phyloP scores from a whole-genome alignment of 805 yeast genomes.

The Candida silvicultrix region DNA sequence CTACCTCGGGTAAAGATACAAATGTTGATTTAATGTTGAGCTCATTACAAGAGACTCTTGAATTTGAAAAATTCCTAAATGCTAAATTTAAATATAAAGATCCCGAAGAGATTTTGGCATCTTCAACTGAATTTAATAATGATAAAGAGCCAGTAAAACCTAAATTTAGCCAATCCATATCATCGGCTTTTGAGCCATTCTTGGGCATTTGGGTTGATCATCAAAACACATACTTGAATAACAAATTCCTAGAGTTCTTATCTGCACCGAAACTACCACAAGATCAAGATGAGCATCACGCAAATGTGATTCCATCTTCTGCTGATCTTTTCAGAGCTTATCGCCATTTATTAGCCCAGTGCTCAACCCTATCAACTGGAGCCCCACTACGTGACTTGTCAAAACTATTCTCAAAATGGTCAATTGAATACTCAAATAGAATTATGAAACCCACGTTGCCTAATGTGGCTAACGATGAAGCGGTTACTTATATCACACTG shows the following conservation, averaged over 20 bases:
- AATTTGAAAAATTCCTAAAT: slow-evolving; percentile 73
- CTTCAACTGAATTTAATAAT: slow-evolving; percentile 1
- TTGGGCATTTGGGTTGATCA: slow-evolving; percentile 79
- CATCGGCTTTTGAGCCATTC: slow-evolving; percentile 78
- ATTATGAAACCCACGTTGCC: slow-evolving; percentile 47
- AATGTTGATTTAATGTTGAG: slow-evolving; percentile 62
- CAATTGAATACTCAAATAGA: slow-evolving; percentile 49
- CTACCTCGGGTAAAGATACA: slow-evolving; percentile 33
- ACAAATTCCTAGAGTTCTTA: slow-evolving; percentile 59
- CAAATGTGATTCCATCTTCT: slow-evolving; percentile 76
- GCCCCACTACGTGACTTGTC: slow-evolving; percentile 38
- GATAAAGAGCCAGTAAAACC: slow-evolving; percentile 19
- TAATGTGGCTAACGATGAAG: slow-evolving; percentile 44
- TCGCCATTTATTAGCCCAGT: slow-evolving; percentile 65
- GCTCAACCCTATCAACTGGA: slow-evolving; percentile 47
- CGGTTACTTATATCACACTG: slow-evolving; percentile 60
- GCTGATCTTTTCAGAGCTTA: slow-evolving; percentile 80
- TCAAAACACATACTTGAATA: slow-evolving; percentile 61
- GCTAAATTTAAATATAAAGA: slow-evolving; percentile 47
- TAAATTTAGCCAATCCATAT: slow-evolving; percentile 38
- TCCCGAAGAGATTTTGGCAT: slow-evolving; percentile 23
- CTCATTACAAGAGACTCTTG: slow-evolving; percentile 70
- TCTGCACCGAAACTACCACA: slow-evolving; percentile 48
- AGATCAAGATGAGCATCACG: slow-evolving; percentile 39
- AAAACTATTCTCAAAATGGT: slow-evolving; percentile 57